Percentiles rank a stretch among this genome's conserved stretches.
These are phyloP conservation scores for Colletotrichum sidae DNA, from an alignment of 2,329 filamentous ascomycete species.

Conservation along the genomic window DNA sequence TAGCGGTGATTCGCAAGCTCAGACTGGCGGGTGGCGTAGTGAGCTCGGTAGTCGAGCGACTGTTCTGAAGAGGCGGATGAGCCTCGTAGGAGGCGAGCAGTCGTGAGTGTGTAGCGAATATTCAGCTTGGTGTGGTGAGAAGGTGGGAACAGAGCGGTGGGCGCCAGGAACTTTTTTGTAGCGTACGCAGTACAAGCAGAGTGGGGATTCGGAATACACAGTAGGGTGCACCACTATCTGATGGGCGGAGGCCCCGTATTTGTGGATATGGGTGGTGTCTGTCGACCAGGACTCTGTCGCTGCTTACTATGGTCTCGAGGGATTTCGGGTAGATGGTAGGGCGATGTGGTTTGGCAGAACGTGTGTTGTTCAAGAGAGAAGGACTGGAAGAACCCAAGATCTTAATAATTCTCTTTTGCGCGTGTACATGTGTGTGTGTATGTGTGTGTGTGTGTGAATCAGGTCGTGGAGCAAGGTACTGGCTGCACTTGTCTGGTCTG, in stretches of 20 bases:
- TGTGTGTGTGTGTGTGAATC: background rate
- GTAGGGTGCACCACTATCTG: constrained; percentile 37
- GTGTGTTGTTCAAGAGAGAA: constrained; percentile 3
- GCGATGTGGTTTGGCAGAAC: constrained; percentile 14
- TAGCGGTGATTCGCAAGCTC: constrained; percentile 44
- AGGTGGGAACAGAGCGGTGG: constrained; percentile 28
- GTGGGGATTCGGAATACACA: constrained; percentile 26
- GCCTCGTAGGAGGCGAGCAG: constrained; percentile 36
- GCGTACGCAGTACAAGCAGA: constrained; percentile 25
- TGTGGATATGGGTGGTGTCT: constrained; percentile 26
- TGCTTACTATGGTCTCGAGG: background rate
- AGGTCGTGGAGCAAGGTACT: constrained; percentile 8
- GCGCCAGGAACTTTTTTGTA: constrained; percentile 40
- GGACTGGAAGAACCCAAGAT: constrained; percentile 23
- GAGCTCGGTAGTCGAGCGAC: constrained; percentile 32
- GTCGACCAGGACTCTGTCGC: constrained; percentile 5
- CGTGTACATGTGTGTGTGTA: constrained; percentile 2
- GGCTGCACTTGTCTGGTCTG: background rate
- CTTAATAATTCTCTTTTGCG: constrained; percentile 26
- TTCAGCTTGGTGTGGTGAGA: constrained; percentile 17
- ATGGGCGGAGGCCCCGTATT: constrained; percentile 38
- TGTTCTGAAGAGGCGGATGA: constrained; percentile 31
- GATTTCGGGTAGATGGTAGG: background rate
- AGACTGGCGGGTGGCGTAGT: background rate
- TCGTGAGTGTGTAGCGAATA: constrained; percentile 34